These are phyloP conservation scores for Byssothecium circinans DNA, from an alignment of 2,329 filamentous ascomycete genomes.

Conservation along the genomic window DNA sequence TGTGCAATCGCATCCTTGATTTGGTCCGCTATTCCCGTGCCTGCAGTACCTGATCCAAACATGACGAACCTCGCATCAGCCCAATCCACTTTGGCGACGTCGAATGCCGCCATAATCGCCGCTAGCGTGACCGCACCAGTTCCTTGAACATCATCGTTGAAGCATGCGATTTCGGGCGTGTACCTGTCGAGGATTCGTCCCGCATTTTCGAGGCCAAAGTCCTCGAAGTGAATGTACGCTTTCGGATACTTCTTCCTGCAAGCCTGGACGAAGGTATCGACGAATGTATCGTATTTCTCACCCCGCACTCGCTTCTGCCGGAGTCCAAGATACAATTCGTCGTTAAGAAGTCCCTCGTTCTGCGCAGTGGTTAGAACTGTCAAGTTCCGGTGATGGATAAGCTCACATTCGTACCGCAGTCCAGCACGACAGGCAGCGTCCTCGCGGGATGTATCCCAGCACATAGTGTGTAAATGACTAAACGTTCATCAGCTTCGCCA, in stretches of 20 bases:
- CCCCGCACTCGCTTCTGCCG: constrained; percentile 68
- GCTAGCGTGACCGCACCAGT: constrained; percentile 86
- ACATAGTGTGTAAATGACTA: constrained; percentile 79
- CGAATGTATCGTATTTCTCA: constrained; percentile 72
- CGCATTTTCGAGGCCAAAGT: constrained; percentile 79
- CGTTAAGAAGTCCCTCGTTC: constrained; percentile 72
- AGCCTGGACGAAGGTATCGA: constrained; percentile 71
- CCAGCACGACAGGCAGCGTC: constrained; percentile 77
- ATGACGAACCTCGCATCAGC: constrained; percentile 71
- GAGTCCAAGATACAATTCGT: constrained; percentile 79
- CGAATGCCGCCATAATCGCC: constrained; percentile 74
- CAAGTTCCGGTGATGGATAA: neutral
- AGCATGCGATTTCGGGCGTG: constrained; percentile 72
- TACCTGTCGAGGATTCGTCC: constrained; percentile 76
- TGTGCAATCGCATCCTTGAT: constrained; percentile 76
- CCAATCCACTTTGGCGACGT: constrained; percentile 68
- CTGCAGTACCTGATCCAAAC: constrained; percentile 80
- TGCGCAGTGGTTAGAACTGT: constrained; percentile 23
- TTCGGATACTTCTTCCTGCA: constrained; percentile 72
- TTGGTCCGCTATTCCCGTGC: constrained; percentile 84
- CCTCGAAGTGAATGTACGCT: constrained; percentile 87
- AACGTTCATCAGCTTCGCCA: too few species aligned
- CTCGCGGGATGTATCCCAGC: constrained; percentile 82
- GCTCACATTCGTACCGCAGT: constrained; percentile 75
- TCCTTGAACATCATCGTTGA: constrained; percentile 90